Base-by-base conservation (phyloP, 2,329 filamentous ascomycete genomes). In the Endoconidiophora polonica region DNA sequence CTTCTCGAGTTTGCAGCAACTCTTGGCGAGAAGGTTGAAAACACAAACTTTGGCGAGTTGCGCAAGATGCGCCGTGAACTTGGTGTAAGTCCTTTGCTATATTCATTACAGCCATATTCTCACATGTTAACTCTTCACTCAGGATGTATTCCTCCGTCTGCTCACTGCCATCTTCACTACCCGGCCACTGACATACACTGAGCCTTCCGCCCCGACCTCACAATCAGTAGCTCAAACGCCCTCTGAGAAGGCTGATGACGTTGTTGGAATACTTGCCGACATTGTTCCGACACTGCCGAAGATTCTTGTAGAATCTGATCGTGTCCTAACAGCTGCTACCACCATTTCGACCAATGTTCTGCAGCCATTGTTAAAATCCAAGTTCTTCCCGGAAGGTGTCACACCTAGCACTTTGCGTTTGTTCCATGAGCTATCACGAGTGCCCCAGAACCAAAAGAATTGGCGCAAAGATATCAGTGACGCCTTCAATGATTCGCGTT, bases 1-100 rank as follows among this genome's bases (percentile, higher is more conserved):
- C 68, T 98, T 42, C 69, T 98, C 10, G 85, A 94, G 58, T 95
- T 96, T 59, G 83, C 86, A 0, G 83, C 85, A 1, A 84, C 94
- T 38, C 68, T 98, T 37, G 90, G 91, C 1, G 83, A 91, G 61
- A 98, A 98, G 68, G 83, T 96, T 46, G 88, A 95, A 62, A 95
- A 98, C 58, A 98, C 90, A 10, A 95, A 88, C 58, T 96, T 95
- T 65, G 90, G 90, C 33, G 90, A 96, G 66, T 86, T 95, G 65
- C 76, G 80, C 47, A 87, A 83, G 63, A 94, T 95, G 86, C 78
- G 88, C 54, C 77, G 83, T 61, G 90, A 96, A 54, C 69, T 96
- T 16, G 85, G 85, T 22, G 86, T 90, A 71, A 65, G 83, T 74
- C 9, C 39, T 23, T 24, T n/a, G 12, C 24, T 10, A n/a, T 7